phyloP scores from a whole-genome alignment of 768 basidiomycete species.

The Wakefieldia striispora region DNA sequence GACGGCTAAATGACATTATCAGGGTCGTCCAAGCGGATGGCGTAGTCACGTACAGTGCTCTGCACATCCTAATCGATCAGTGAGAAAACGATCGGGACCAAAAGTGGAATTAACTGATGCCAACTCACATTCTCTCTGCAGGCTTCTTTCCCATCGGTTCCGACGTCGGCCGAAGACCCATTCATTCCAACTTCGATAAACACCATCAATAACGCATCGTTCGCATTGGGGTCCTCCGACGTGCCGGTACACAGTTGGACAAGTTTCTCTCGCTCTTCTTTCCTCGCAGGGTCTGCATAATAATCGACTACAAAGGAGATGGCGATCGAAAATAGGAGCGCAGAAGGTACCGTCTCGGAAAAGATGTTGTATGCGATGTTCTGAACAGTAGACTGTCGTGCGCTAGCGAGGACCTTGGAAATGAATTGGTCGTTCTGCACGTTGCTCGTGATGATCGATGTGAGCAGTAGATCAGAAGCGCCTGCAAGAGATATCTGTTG shows the following conservation, averaged over 20 bases:
- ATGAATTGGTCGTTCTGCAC: constrained; percentile 23
- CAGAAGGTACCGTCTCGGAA: constrained; percentile 53
- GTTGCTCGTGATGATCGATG: constrained; percentile 21
- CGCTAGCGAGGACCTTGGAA: constrained; percentile 9
- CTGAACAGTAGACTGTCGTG: constrained; percentile 16
- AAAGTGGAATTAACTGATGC: not conserved
- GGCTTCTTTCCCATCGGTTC: constrained; percentile 37
- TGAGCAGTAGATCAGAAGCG: constrained; percentile 19
- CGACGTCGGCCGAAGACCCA: constrained; percentile 23
- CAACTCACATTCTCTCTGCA: constrained; percentile 28
- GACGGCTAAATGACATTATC: constrained; percentile 9
- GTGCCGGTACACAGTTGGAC: constrained; percentile 32
- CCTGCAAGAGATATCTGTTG: constrained; percentile 18
- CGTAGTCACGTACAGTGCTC: constrained; percentile 34
- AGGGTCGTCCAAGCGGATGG: not conserved
- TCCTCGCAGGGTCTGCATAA: constrained; percentile 45
- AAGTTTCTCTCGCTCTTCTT: constrained; percentile 36
- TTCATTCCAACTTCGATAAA: constrained; percentile 50
- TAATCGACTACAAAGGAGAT: constrained; percentile 58
- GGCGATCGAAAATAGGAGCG: constrained; percentile 53
- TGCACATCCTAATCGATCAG: constrained; percentile 33
- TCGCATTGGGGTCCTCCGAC: constrained; percentile 19
- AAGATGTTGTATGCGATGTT: constrained; percentile 51
- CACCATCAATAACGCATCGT: constrained; percentile 37
- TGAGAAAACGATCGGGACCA: constrained; percentile 36